Evolutionary conservation across 495 filamentous ascomycete genomes (phyloP).

Genomic region (Penicillium fimorum): DNA sequence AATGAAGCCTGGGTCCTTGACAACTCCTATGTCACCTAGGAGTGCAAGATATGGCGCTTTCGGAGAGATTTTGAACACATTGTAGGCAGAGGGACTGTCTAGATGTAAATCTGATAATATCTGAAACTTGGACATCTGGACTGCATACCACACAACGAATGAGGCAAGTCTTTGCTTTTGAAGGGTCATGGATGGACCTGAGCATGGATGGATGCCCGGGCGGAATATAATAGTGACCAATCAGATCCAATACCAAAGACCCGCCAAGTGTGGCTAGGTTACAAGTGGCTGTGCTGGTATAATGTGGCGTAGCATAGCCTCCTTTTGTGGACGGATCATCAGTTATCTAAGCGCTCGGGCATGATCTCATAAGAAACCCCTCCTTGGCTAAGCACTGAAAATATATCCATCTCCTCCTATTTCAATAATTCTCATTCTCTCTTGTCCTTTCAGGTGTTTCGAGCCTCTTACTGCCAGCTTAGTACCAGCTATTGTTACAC

Average conservation of each 20-base stretch:
- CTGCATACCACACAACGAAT: not conserved
- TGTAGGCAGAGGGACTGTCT: slow-evolving; percentile 46
- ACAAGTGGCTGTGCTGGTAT: slow-evolving; percentile 13
- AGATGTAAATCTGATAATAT: slow-evolving; percentile 60
- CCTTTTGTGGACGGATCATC: not conserved
- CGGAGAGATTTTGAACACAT: slow-evolving; percentile 43
- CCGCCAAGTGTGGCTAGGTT: slow-evolving; percentile 19
- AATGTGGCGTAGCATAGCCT: slow-evolving; percentile 23
- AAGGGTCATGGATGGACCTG: not conserved
- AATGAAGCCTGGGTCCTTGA: slow-evolving; percentile 39
- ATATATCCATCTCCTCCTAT: slow-evolving; percentile 4
- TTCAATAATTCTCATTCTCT: not conserved
- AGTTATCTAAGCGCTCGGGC: slow-evolving; percentile 34
- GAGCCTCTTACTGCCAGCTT: not conserved
- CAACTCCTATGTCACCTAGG: slow-evolving; percentile 57
- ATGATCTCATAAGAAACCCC: slow-evolving; percentile 23
- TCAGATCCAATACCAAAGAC: not conserved
- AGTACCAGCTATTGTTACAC: not conserved
- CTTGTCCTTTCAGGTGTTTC: not conserved
- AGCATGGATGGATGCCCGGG: too few species aligned
- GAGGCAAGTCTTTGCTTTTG: not conserved
- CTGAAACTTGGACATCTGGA: slow-evolving; percentile 40
- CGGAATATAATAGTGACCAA: not conserved
- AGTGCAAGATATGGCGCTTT: slow-evolving; percentile 52
- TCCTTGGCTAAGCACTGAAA: slow-evolving; percentile 14